Base-by-base conservation (phyloP, 2,329 filamentous ascomycete genomes). In the Cytospora chrysosperma region DNA sequence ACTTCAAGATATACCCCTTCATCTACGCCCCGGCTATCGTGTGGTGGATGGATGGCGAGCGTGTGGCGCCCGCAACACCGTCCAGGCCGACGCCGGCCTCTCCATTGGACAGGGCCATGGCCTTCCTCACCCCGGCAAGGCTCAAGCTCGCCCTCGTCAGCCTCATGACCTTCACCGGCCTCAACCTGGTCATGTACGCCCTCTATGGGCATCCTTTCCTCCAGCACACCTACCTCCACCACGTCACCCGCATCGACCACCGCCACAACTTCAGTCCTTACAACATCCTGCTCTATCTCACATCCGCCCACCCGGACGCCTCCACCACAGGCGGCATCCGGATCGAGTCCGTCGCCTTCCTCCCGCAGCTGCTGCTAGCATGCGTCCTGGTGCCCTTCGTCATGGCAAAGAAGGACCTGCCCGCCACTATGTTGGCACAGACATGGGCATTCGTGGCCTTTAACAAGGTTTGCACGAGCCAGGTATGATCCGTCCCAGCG, bases 1-100 rank as follows among this genome's bases (percentile, higher is more conserved):
- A 99, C 77, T 96, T 99, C 78, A 99, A 99, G 82, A 98, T 99
- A 66, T 99, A 99, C 72, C 95, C 95, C 0, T 97, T 98, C 75
- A 92, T 99, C 65, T 99, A 99, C 75, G 94, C 91, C 2, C 86
- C 88, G 0, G 88, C 89, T 3, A 88, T 95, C 50, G 75, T 92
- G 6, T 93, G 89, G 88, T 93, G 89, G 89, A 86, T 94, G 78
- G 90, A 91, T 68, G 78, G 77, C 3, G 81, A 83, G 67, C 75
- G 74, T 28, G 74, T 84, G 32, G 61, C 65, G 8, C 62, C 65
- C 6, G 37, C 60, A 9, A 12, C 49, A 12, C 27, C 26, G 12
- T 12, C 27, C 24, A 32, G 8, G 34, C 34, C 24, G 50, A 40
- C 50, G 4, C 49, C 50, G 68, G 67, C 32, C 7, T 76, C 71